These are phyloP conservation scores for Microsporum canis DNA, from an alignment of 2,329 filamentous ascomycete species.

Conservation along the genomic window DNA sequence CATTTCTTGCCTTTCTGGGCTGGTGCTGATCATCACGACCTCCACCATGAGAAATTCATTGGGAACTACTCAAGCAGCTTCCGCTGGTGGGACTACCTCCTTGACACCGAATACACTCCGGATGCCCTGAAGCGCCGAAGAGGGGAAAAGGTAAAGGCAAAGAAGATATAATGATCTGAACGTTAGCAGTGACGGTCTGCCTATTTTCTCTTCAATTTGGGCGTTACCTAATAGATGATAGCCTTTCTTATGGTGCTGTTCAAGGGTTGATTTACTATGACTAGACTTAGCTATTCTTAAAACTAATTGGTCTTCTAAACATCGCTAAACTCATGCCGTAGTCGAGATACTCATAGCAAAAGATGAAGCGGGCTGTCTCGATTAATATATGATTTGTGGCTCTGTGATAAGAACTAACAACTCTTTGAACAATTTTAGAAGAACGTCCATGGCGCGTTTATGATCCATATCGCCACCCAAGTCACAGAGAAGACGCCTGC, in stretches of 20 bases:
- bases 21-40: slow-evolving; percentile 89
- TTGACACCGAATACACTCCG: slow-evolving; percentile 86
- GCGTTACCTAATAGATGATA: background rate
- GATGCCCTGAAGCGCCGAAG: slow-evolving; percentile 73
- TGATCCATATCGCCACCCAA: no score
- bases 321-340: background rate
- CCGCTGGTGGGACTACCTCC: slow-evolving; percentile 93
- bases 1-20: slow-evolving; percentile 98
- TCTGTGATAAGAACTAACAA: background rate
- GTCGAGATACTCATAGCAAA: background rate
- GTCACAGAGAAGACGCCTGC: no score
- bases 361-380: background rate
- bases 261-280: slow-evolving; percentile 1
- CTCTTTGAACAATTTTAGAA: background rate
- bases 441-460: background rate
- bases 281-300: slow-evolving; percentile 2
- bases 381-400: background rate
- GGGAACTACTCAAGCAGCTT: slow-evolving; percentile 98
- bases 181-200: background rate
- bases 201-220: background rate
- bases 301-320: slow-evolving; percentile 2
- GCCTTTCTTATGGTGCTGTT: background rate
- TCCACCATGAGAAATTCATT: slow-evolving; percentile 97
- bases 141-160: slow-evolving; percentile 52
- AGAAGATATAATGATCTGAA: slow-evolving; percentile 11